Evolutionary conservation across 2,329 filamentous ascomycete species (phyloP).

Genomic region (Fusarium goolgardi): DNA sequence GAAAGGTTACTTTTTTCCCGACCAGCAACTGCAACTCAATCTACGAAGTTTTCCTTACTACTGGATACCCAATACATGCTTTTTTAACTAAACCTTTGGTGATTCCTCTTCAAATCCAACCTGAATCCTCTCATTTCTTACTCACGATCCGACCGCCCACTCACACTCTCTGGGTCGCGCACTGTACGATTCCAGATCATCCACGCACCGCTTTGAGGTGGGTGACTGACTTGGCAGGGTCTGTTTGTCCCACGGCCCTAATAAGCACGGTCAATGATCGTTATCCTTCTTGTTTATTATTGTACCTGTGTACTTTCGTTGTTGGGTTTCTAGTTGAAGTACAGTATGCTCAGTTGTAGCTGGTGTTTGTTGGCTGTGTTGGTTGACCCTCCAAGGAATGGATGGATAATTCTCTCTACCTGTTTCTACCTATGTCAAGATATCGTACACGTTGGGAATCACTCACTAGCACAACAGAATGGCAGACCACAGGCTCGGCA

Average conservation of each 20-base stretch:
- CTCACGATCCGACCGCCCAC: constrained; percentile 40
- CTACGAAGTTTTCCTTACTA: not conserved
- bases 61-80: not conserved
- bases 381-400: not conserved
- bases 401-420: not conserved
- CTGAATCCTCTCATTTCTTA: constrained; percentile 33
- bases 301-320: constrained; percentile 17
- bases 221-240: constrained; percentile 42
- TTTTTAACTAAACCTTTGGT: not conserved
- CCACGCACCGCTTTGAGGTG: constrained; percentile 38
- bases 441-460: not conserved
- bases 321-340: not conserved
- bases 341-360: not conserved
- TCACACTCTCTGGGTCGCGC: constrained; percentile 33
- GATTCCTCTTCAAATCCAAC: constrained; percentile 12
- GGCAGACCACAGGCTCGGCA: constrained; percentile 8
- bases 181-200: constrained; percentile 44
- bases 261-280: constrained; percentile 9
- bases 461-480: not conserved
- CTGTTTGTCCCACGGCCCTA: constrained; percentile 41
- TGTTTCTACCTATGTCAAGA: not conserved
- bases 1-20: not conserved
- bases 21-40: not conserved
- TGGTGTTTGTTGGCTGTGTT: not conserved
- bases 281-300: constrained; percentile 4